Conservation (phyloP, 192 early-diverging fungal genomes). For the Chytriomyces hyalinus region DNA sequence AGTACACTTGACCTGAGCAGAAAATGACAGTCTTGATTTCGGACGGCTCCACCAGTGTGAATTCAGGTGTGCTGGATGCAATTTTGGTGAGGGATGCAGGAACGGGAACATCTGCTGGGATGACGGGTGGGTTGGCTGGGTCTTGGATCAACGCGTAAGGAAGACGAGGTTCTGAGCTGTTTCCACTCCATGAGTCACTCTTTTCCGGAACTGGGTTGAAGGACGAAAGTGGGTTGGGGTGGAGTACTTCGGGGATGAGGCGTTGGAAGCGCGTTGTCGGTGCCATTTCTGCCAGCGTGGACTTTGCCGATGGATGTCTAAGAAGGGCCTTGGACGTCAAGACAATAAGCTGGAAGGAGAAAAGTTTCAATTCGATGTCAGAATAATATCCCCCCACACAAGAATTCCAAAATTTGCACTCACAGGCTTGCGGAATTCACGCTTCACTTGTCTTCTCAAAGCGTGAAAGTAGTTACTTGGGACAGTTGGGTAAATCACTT, state of each 20-base stretch:
- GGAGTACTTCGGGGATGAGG: slow-evolving; percentile 86
- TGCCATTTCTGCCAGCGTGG: slow-evolving; percentile 81
- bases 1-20: slow-evolving; percentile 98
- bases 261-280: slow-evolving; percentile 84
- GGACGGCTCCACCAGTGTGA: slow-evolving; percentile 76
- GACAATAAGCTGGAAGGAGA: slow-evolving; percentile 50
- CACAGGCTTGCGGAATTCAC: slow-evolving; percentile 94
- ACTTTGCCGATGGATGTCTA: slow-evolving; percentile 91
- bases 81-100: slow-evolving; percentile 13
- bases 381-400: no score
- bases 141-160: slow-evolving; percentile 47
- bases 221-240: slow-evolving; percentile 70
- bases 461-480: slow-evolving; percentile 98
- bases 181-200: slow-evolving; percentile 46
- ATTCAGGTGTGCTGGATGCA: slow-evolving; percentile 37
- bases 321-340: slow-evolving; percentile 90
- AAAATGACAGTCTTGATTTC: slow-evolving; percentile 91
- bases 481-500: slow-evolving; percentile 94
- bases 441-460: slow-evolving; percentile 92
- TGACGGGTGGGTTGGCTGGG: slow-evolving; percentile 23
- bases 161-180: slow-evolving; percentile 58
- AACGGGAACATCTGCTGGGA: slow-evolving; percentile 2
- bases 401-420: no score
- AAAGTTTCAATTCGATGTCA: slow-evolving; percentile 42
- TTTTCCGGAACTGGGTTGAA: slow-evolving; percentile 36